phyloP scores from a whole-genome alignment of 306 rosid genomes.

The Mucuna pruriens region DNA sequence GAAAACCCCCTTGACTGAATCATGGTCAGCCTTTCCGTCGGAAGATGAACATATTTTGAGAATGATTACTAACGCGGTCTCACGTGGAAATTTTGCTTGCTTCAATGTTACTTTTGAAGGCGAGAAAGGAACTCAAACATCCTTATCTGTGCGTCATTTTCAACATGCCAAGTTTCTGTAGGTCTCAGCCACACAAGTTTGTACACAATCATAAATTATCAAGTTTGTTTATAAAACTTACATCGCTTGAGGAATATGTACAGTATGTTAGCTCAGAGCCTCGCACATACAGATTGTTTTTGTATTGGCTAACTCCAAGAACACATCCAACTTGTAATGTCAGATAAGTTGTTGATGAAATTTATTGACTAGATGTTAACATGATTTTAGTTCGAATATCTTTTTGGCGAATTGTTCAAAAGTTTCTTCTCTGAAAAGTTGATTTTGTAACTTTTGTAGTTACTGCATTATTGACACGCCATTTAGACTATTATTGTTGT shows the following conservation, averaged over 20 bases:
- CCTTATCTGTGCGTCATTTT: background rate
- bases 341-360: background rate
- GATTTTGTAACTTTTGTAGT: background rate
- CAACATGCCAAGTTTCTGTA: background rate
- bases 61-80: background rate
- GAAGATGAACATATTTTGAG: conserved; percentile 15
- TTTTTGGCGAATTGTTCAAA: background rate
- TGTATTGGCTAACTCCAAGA: conserved; percentile 13
- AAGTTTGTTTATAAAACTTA: background rate
- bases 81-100: conserved; percentile 26
- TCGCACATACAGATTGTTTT: background rate
- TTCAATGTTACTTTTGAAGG: background rate
- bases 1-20: background rate
- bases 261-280: background rate
- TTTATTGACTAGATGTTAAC: background rate
- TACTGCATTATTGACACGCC: background rate
- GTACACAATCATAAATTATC: background rate
- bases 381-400: background rate
- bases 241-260: background rate
- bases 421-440: background rate
- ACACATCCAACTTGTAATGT: background rate
- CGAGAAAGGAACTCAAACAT: background rate
- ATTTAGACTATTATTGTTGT: background rate
- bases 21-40: background rate
- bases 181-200: background rate